phyloP scores from a whole-genome alignment of 805 yeast species.

The Hanseniaspora guilliermondii region DNA sequence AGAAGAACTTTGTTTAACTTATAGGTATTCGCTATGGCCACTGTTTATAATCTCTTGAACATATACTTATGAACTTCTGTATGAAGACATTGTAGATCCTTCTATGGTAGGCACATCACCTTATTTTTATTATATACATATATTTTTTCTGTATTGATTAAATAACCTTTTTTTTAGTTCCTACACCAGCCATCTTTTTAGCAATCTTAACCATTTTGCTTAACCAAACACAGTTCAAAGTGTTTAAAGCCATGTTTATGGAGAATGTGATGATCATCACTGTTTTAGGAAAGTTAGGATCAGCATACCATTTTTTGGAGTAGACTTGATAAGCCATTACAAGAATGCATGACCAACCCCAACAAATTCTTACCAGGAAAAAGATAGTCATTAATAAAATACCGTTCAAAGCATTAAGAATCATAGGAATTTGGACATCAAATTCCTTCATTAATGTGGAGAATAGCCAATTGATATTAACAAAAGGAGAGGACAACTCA shows the following conservation, averaged over 20 bases:
- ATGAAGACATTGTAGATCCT: too few relatives aligned
- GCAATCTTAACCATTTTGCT: constrained; percentile 71
- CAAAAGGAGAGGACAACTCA: constrained; percentile 89
- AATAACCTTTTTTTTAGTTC: not conserved
- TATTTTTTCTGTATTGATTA: not conserved
- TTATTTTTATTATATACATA: too few relatives aligned
- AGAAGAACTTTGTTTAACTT: too few relatives aligned
- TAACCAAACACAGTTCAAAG: constrained; percentile 77
- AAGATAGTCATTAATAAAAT: constrained; percentile 53
- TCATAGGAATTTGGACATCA: constrained; percentile 18
- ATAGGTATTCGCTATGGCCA: too few relatives aligned
- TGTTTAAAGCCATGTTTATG: constrained; percentile 51
- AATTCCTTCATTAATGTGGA: constrained; percentile 23
- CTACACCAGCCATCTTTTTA: constrained; percentile 32
- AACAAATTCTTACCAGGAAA: constrained; percentile 63
- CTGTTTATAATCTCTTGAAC: too few relatives aligned
- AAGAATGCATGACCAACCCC: constrained; percentile 73
- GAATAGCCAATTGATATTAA: constrained; percentile 85
- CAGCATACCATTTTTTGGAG: constrained; percentile 18
- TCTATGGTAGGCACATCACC: too few relatives aligned
- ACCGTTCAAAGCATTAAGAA: constrained; percentile 59
- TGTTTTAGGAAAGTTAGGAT: constrained; percentile 31
- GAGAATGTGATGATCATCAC: constrained; percentile 40
- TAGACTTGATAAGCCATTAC: constrained; percentile 38
- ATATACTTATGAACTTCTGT: too few relatives aligned